Evolutionary conservation across 768 basidiomycete species (phyloP), one percentile per base, ranked within the genome.

Genomic region (Serendipita sp.): DNA sequence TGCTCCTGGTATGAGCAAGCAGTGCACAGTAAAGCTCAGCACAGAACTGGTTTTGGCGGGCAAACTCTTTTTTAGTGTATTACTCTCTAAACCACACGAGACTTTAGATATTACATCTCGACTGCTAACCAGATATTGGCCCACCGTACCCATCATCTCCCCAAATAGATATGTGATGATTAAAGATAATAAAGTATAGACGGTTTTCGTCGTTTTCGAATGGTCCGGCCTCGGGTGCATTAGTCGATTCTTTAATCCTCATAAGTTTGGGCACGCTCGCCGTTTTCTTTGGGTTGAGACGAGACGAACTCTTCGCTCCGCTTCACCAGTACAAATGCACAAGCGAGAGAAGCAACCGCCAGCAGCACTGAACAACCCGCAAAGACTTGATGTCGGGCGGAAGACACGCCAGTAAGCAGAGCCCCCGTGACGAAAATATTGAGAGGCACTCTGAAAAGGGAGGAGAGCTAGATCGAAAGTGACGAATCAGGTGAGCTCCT

Each of bases 341-440:
- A 50, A 7, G 45, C 45, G 45, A 50, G 20, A 20, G 45, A 50
- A 50, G 45, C 45, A 5, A 50, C 45, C 20, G 63, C 76, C 42
- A 87, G 74, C 73, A 83, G 77, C 44, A 80, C 34, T 11, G 83
- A 75, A 65, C 83, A 77, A 1, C 79, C 83, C 1, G 77, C 76
- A 22, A 87, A 78, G 4, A 87, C 86, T 0, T 76, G 74, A 41
- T 77, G 73, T 5, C 85, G 78, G 16, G 85, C 84, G 11, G 79
- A 79, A 0, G 82, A 84, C 22, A 85, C 82, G 2, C 85, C 86
- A 1, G 81, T 85, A 67, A 87, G 71, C 30, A 87, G 76, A 1
- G 85, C 81, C 16, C 82, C 76, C 42, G 85, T 82, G 33, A 88
- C 86, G 65, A 88, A 87, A 3, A 84, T 66, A 70, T 88, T 88